Evolutionary conservation across 805 yeast species (phyloP), one percentile per base, ranked within the genome.

Genomic region (Blastobotrys attinorum): DNA sequence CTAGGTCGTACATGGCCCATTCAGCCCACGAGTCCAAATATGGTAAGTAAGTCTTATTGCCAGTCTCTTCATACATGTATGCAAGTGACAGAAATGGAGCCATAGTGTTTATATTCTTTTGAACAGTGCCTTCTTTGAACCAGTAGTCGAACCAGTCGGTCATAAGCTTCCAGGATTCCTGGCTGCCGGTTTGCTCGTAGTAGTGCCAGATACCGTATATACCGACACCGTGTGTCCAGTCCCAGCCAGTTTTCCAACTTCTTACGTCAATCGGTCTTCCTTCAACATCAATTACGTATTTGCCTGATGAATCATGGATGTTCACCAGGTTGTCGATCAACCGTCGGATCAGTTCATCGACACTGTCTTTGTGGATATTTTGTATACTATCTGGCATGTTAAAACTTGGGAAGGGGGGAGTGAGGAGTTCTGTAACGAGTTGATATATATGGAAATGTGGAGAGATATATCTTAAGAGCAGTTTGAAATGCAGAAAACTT

Each of bases 161-260:
- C 31, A 63, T 60, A 17, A 51, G 53, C 3, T 49, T 40, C 39
- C 62, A 48, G 7, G 56, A 52, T 21, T 50, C 38, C n/a, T 44
- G 41, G 39, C 60, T 49, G 16, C 54, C 54, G 22, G 63, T 63
- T 18, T 59, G 49, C 22, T 55, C 55, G 42, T 60, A 60, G 47
- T 59, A 63, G 38, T 63, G 64, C 66, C 67, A 63, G 60, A 63
- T 57, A 11, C 68, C 68, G 44, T 63, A 61, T 18, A 64, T 54
- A 3, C 67, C 67, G 31, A 64, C 61, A 3, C 68, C 68, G 34
- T 64, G 67, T 15, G 67, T 64, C 67, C 68, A 64, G 45, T 64
- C 68, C 67, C 68, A 64, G 15, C 63, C 66, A n/a, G n/a, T n/a
- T n/a, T 63, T 55, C 68, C 68, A 64, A n/a, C 65, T 65, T 43